Evolutionary conservation across 2,329 filamentous ascomycete genomes (phyloP).

Genomic region (Aspergillus calidoustus): DNA sequence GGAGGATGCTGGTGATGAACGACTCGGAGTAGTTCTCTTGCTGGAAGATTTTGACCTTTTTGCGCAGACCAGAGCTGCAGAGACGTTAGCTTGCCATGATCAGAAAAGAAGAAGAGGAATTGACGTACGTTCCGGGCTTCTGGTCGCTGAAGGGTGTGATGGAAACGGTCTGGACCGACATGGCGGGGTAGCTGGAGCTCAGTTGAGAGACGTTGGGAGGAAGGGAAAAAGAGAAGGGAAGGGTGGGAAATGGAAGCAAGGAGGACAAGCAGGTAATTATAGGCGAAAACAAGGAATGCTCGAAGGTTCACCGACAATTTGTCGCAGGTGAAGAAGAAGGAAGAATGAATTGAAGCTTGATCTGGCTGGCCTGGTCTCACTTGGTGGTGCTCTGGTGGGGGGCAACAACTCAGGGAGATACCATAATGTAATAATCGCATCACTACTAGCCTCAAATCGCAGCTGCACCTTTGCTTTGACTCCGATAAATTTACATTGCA

Average conservation of each 20-base stretch:
- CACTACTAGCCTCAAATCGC: neutral
- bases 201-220: slow-evolving; percentile 3
- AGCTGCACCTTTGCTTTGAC: neutral
- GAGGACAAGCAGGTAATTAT: slow-evolving; percentile 17
- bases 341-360: slow-evolving; percentile 3
- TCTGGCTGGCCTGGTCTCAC: neutral
- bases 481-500: neutral
- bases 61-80: slow-evolving; percentile 89
- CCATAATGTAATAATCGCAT: neutral
- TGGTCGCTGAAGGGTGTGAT: slow-evolving; percentile 90
- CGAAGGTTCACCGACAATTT: slow-evolving; percentile 32
- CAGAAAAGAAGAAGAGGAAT: slow-evolving; percentile 6
- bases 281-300: slow-evolving; percentile 18
- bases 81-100: slow-evolving; percentile 21
- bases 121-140: slow-evolving; percentile 96
- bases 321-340: slow-evolving; percentile 17
- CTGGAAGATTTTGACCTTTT: slow-evolving; percentile 98
- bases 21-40: slow-evolving; percentile 93
- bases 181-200: slow-evolving; percentile 42
- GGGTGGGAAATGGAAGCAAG: slow-evolving; percentile 15
- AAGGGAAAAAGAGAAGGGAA: slow-evolving; percentile 11
- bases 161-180: slow-evolving; percentile 79
- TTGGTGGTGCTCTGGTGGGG: slow-evolving; percentile 2
- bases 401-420: neutral
- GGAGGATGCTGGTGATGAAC: slow-evolving; percentile 90